Conservation (phyloP, 306 rosid species). For the Pueraria montana region DNA sequence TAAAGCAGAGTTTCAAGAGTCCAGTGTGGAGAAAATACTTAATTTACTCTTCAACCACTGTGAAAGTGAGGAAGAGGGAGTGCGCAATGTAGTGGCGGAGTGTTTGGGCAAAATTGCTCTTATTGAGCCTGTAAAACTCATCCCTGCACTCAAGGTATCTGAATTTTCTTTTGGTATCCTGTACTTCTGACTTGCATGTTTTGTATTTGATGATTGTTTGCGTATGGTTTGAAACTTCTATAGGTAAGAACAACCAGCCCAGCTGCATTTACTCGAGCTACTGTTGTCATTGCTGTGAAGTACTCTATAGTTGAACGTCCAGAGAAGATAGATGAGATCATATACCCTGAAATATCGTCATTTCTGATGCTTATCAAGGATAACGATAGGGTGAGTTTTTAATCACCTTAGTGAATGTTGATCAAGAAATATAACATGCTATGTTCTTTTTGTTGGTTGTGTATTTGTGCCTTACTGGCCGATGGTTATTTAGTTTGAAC, state of each 20-base stretch:
- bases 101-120: conserved; percentile 98
- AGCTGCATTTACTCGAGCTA: conserved; percentile 97
- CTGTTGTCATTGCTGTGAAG: conserved; percentile 98
- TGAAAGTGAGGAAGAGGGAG: conserved; percentile 99
- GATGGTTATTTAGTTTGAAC: conserved; percentile 48
- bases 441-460: conserved; percentile 19
- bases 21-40: conserved; percentile 97
- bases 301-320: conserved; percentile 98
- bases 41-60: conserved; percentile 94
- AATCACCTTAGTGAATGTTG: conserved; percentile 31
- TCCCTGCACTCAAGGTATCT: conserved; percentile 97
- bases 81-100: conserved; percentile 98
- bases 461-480: conserved; percentile 29
- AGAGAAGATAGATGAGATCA: conserved; percentile 94
- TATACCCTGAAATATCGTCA: conserved; percentile 93
- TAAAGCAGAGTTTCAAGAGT: conserved; percentile 94
- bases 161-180: conserved; percentile 20
- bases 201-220: conserved; percentile 44
- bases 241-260: conserved; percentile 91
- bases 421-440: conserved; percentile 15
- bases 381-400: conserved; percentile 81
- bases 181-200: conserved; percentile 36
- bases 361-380: conserved; percentile 98
- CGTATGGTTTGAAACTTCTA: conserved; percentile 36
- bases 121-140: conserved; percentile 94